Conservation (phyloP, 2,329 filamentous ascomycete genomes). For the Coniella lustricola region DNA sequence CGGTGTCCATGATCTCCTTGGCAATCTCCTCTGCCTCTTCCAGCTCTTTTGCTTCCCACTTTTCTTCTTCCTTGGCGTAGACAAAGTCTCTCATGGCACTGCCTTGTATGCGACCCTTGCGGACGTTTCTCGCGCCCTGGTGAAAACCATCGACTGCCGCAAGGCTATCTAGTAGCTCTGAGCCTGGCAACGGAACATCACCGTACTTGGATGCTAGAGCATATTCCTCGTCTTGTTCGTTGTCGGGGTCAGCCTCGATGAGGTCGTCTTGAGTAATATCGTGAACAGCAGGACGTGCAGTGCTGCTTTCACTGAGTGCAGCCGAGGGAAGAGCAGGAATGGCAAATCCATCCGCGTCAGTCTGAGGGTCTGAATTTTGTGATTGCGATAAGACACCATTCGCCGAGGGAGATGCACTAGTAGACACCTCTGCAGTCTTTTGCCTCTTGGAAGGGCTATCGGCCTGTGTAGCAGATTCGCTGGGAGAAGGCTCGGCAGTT, state of each 20-base stretch:
- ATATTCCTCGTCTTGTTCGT: slow-evolving; percentile 19
- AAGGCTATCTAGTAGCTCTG: not conserved
- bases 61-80: slow-evolving; percentile 30
- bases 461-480: not conserved
- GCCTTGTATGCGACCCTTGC: slow-evolving; percentile 11
- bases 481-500: too few species aligned
- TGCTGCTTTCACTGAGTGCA: slow-evolving; percentile 34
- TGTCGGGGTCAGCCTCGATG: slow-evolving; percentile 10
- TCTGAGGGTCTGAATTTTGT: slow-evolving; percentile 22
- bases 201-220: slow-evolving; percentile 38
- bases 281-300: slow-evolving; percentile 23
- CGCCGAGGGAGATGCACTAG: not conserved
- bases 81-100: slow-evolving; percentile 17
- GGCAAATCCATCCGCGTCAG: slow-evolving; percentile 61
- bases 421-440: not conserved
- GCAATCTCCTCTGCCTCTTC: slow-evolving; percentile 63
- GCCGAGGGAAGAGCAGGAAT: slow-evolving; percentile 47
- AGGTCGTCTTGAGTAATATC: slow-evolving; percentile 25
- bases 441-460: slow-evolving; percentile 10
- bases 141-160: not conserved
- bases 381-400: slow-evolving; percentile 26
- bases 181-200: slow-evolving; percentile 21
- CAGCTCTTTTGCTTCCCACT: slow-evolving; percentile 58
- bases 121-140: slow-evolving; percentile 14
- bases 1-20: slow-evolving; percentile 58